These are phyloP conservation scores for Cardamine occulta DNA, from an alignment of 345 rosid genomes.

Conservation along the genomic window DNA sequence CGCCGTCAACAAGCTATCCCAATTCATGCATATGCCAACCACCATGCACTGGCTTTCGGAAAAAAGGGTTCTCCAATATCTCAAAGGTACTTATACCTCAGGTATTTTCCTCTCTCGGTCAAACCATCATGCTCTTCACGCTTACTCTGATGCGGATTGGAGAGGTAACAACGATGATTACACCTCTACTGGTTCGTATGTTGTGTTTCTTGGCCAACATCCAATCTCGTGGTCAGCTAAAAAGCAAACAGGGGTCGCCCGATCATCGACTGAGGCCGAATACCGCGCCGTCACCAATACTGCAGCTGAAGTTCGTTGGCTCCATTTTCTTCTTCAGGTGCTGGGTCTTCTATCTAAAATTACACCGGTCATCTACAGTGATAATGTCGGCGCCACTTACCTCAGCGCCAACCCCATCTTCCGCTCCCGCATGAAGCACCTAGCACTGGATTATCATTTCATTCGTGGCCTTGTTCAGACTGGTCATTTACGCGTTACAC, in stretches of 20 bases:
- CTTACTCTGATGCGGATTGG: not conserved
- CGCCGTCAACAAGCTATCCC: not conserved
- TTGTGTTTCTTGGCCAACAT: not conserved
- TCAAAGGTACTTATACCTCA: not conserved
- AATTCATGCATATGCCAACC: not conserved
- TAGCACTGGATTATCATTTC: not conserved
- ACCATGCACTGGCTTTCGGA: not conserved
- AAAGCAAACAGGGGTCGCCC: not conserved
- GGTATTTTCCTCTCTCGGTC: not conserved
- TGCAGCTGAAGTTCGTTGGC: not conserved
- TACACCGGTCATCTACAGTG: not conserved
- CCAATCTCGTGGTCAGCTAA: not conserved
- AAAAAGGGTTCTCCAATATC: rapidly evolving
- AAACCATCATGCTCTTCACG: not conserved
- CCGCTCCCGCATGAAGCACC: not conserved
- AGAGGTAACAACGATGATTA: not conserved
- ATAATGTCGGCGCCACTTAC: not conserved
- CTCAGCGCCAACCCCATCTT: not conserved
- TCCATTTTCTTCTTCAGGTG: not conserved
- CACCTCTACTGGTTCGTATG: not conserved
- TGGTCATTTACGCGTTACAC: not conserved
- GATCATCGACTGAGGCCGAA: not conserved
- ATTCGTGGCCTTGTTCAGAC: not conserved
- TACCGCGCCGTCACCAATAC: not conserved
- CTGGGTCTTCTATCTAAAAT: too few relatives aligned